Percentiles rank a stretch among this genome's conserved stretches.
Evolutionary conservation across 345 rosid species (phyloP).

Genomic region (Rubroshorea leprosula): DNA sequence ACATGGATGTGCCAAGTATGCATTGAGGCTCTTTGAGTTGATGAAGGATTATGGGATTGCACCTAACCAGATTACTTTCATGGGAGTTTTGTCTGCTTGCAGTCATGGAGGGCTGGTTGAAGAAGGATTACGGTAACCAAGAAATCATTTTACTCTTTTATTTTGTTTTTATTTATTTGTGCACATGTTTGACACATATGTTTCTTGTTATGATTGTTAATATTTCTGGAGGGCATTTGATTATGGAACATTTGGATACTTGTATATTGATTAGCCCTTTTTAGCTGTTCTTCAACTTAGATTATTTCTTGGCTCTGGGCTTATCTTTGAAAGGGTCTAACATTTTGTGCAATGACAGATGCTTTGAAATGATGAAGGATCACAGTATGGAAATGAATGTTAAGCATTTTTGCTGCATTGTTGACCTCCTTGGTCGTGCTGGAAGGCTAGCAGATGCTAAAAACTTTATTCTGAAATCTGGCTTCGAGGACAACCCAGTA

Average conservation of each 20-base stretch:
- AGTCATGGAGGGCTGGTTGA: conserved; percentile 62
- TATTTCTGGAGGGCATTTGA: no score
- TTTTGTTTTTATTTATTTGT: no score
- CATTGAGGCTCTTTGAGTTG: conserved; percentile 33
- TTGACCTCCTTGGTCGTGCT: conserved; percentile 57
- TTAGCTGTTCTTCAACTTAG: no score
- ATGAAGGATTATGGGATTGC: conserved; percentile 45
- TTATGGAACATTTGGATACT: no score
- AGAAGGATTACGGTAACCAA: no score
- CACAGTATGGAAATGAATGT: conserved; percentile 42
- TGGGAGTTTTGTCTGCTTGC: conserved; percentile 54
- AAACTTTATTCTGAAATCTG: conserved; percentile 26
- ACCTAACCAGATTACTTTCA: conserved; percentile 50
- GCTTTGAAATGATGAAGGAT: conserved; percentile 45
- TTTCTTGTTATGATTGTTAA: no score
- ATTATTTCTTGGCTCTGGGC: no score
- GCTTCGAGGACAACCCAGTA: conserved; percentile 47
- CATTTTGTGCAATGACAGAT: no score
- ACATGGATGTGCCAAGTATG: conserved; percentile 34
- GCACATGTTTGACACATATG: conserved; percentile 41
- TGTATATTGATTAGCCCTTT: no score
- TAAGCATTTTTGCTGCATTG: conserved; percentile 64
- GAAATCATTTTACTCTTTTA: no score
- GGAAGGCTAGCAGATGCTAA: conserved; percentile 48
- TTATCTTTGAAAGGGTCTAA: no score